Conservation (phyloP, 2,329 filamentous ascomycete species). For the Penicillium sp. region DNA sequence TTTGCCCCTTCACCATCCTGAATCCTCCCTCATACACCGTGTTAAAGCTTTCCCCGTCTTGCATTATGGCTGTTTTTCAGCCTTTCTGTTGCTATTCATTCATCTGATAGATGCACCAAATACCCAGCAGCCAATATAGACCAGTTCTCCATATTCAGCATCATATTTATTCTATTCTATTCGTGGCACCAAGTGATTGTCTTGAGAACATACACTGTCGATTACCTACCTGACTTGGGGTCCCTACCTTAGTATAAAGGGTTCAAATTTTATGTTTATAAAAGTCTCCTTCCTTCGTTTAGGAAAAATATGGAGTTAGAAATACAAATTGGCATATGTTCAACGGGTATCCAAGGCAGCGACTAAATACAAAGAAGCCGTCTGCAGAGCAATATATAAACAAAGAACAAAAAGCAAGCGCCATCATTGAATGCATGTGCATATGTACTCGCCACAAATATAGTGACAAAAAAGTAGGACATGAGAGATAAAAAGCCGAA, state of each 20-base stretch:
- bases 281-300: background rate
- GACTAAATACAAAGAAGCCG: background rate
- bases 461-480: background rate
- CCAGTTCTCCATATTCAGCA: background rate
- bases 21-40: background rate
- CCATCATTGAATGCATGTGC: slow-evolving; percentile 5
- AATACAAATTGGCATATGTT: slow-evolving; percentile 1
- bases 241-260: background rate
- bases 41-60: background rate
- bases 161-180: background rate
- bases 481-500: background rate
- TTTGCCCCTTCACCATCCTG: background rate
- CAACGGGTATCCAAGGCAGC: slow-evolving; percentile 8
- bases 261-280: background rate
- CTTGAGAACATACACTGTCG: background rate
- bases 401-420: background rate
- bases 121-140: slow-evolving; percentile 4
- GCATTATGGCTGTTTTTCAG: background rate
- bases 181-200: background rate
- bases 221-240: background rate
- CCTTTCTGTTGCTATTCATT: background rate
- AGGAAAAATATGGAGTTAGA: background rate
- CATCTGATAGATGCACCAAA: slow-evolving; percentile 1
- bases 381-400: background rate
- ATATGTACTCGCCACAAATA: background rate